Base-by-base conservation (phyloP, 2,329 filamentous ascomycete species). In the Fusarium sp. region DNA sequence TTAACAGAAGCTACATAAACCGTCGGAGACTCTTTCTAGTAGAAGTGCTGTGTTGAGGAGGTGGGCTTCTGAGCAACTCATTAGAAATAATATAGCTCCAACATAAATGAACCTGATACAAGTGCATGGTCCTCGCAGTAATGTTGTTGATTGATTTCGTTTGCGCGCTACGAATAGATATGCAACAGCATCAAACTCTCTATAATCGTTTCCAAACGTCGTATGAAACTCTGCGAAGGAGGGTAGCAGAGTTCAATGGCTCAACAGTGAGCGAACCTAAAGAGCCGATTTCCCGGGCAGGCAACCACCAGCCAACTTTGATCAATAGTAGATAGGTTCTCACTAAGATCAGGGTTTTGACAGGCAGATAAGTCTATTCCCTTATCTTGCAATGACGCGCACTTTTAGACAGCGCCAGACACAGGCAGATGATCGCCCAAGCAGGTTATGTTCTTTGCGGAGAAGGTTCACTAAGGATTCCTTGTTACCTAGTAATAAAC, bases 371-470 rank as follows among this genome's bases (percentile, higher is more conserved):
- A 15, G 22, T 45, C 1, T 32, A 52, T 52, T 32, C 2, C 4
- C 30, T 12, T 32, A 14, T 56, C 30, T 17, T 56, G 7, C 0
- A 22, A 9, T 20, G 7, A 52, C 22, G 8, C 22, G 30, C 17
- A 35, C 11, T 22, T 22, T 5, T 2, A 56, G 11, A 2, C 14
- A 7, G 10, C 27, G 6, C 10, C 10, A 32, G 43, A 33, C 10
- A 54, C 1, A 20, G 27, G 33, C 4, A 5, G 12, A 8, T 32
- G 25, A 3, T 33, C 17, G 3, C n/a, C 4, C n/a, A 3, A 7
- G 5, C 6, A 3, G 50, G 4, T 4, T 12, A 4, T 3, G 3
- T 20, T 10, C 6, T 15, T 32, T 10, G 11, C 0, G 6, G 2
- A 10, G 10, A 33, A 14, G 11, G 27, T 54, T 30, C 7, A n/a